A percentile compares a stretch with the other conserved stretches of the same genome.
phyloP scores from a whole-genome alignment of 2,329 filamentous ascomycete species.

The Colletotrichum kahawae region DNA sequence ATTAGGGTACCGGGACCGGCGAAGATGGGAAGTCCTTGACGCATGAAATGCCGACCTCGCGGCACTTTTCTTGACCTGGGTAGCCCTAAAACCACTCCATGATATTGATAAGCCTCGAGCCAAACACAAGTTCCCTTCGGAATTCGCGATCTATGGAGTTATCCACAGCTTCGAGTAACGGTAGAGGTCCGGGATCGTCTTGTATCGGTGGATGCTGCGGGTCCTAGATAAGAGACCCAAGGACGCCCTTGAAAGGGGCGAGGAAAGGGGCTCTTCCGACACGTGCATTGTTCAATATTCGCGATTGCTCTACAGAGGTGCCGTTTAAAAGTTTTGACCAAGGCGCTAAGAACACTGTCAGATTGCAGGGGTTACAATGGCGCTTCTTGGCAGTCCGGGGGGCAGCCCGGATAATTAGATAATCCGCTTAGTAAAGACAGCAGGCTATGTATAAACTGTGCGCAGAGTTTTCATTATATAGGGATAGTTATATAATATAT shows the following conservation, averaged over 20 bases:
- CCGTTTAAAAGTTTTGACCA: no score
- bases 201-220: not conserved
- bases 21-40: not conserved
- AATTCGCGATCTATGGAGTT: not conserved
- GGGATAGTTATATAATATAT: no score
- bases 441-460: no score
- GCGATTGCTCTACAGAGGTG: not conserved
- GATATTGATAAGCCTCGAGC: not conserved
- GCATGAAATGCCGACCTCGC: not conserved
- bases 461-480: no score
- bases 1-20: not conserved
- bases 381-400: no score
- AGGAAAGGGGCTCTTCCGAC: not conserved
- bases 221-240: not conserved
- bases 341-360: no score
- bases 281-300: not conserved
- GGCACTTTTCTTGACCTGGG: not conserved
- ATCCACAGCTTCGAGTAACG: not conserved
- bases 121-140: not conserved
- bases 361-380: no score
- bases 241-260: not conserved
- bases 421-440: no score
- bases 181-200: not conserved
- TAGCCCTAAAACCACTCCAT: not conserved
- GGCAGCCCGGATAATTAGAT: no score